Percentiles rank a stretch among this genome's conserved stretches.
Evolutionary conservation across 345 rosid species (phyloP).

Genomic region (Sisymbrium irio): DNA sequence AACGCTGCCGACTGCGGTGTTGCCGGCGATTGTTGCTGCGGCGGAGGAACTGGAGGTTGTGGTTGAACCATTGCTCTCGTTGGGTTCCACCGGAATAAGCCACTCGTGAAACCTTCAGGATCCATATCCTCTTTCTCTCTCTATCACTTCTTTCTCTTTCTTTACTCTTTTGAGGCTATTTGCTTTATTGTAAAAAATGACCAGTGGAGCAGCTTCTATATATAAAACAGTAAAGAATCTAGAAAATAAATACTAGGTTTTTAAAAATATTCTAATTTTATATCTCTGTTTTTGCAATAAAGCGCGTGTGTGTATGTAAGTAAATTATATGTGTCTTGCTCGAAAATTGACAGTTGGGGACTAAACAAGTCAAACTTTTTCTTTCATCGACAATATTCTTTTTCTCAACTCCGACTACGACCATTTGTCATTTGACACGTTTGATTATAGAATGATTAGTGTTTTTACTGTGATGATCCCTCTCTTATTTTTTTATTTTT

Average conservation of each 20-base stretch:
- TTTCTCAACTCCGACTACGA: neutral
- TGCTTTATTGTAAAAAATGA: constrained; percentile 29
- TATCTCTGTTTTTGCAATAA: constrained; percentile 16
- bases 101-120: constrained; percentile 72
- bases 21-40: constrained; percentile 24
- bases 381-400: constrained; percentile 31
- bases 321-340: constrained; percentile 23
- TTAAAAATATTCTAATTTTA: constrained; percentile 5
- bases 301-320: neutral
- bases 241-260: constrained; percentile 26
- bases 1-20: constrained; percentile 37
- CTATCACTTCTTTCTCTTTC: neutral
- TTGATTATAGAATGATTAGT: constrained; percentile 26
- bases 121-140: constrained; percentile 44
- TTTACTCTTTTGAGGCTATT: constrained; percentile 8
- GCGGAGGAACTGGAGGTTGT: constrained; percentile 38
- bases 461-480: constrained; percentile 15
- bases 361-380: constrained; percentile 45
- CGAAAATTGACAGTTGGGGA: constrained; percentile 52
- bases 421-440: constrained; percentile 38
- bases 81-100: constrained; percentile 83
- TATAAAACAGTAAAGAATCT: constrained; percentile 36
- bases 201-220: constrained; percentile 25
- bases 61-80: constrained; percentile 40
- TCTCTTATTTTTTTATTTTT: neutral